Percentiles rank a stretch among this genome's conserved stretches.
Evolutionary conservation across 176 grass and related monocot species (phyloP).

Genomic region (Oryza coarctata): DNA sequence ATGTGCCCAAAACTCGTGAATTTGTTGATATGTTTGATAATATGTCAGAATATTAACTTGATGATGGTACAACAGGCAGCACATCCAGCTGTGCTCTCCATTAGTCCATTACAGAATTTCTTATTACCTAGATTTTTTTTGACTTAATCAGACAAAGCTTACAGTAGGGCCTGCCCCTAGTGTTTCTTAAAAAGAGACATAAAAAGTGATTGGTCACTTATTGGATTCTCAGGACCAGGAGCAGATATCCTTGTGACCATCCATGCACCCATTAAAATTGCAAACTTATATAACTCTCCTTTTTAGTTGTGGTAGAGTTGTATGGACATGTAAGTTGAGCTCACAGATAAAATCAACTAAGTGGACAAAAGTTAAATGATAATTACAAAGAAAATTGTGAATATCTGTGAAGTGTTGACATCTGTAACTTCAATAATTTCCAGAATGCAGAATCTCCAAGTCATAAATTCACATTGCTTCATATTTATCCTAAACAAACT

Average conservation of each 20-base stretch:
- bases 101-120: conserved; percentile 1
- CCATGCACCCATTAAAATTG: not conserved
- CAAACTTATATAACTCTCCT: conserved; percentile 7
- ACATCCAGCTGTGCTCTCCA: not conserved
- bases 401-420: not conserved
- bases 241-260: not conserved
- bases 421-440: conserved; percentile 1
- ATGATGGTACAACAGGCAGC: not conserved
- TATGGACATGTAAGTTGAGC: conserved; percentile 1
- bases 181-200: not conserved
- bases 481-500: not conserved
- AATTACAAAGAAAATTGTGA: not conserved
- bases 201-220: not conserved
- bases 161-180: not conserved
- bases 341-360: conserved; percentile 30
- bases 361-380: not conserved
- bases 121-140: not conserved
- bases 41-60: conserved; percentile 22
- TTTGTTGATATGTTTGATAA: conserved; percentile 16
- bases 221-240: conserved; percentile 12
- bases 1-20: conserved; percentile 1
- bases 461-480: not conserved
- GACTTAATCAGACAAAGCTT: conserved; percentile 1
- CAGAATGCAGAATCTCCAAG: conserved; percentile 1
- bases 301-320: not conserved